Evolutionary conservation across 306 rosid genomes (phyloP).

Genomic region (Trifolium dubium): DNA sequence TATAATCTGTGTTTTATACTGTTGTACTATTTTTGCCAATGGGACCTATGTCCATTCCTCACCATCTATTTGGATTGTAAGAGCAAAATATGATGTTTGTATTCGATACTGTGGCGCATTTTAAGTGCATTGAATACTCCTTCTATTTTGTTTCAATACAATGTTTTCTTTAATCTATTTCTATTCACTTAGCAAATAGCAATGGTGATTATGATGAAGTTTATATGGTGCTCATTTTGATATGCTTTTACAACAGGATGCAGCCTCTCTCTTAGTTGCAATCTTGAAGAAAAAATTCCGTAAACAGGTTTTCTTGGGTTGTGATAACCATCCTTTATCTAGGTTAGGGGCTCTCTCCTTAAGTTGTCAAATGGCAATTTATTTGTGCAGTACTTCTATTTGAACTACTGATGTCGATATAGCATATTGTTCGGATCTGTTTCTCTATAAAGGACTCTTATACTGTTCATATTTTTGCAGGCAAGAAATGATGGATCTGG

Average conservation of each 20-base stretch:
- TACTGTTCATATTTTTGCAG: constrained; percentile 53
- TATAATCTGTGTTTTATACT: constrained; percentile 6
- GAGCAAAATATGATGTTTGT: background rate
- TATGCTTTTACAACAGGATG: constrained; percentile 66
- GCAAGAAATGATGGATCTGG: constrained; percentile 90
- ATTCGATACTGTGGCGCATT: constrained; percentile 8
- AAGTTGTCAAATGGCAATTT: constrained; percentile 2
- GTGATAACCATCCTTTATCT: constrained; percentile 91
- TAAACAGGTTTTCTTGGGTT: constrained; percentile 76
- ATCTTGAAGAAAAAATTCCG: constrained; percentile 75
- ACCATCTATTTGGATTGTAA: background rate
- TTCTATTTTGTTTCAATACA: constrained; percentile 7
- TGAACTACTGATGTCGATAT: background rate
- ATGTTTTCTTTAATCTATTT: background rate
- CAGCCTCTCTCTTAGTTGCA: constrained; percentile 80
- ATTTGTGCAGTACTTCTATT: constrained; percentile 14
- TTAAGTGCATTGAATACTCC: background rate
- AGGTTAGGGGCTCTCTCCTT: constrained; percentile 54
- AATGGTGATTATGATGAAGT: constrained; percentile 24
- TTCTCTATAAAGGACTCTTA: constrained; percentile 17
- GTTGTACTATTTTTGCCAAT: background rate
- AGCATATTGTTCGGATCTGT: background rate
- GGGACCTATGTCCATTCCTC: background rate
- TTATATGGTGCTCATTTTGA: constrained; percentile 37
- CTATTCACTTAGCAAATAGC: background rate